A percentile compares a stretch with the other conserved stretches of the same genome.
These are phyloP conservation scores for Eucalyptus sp. DNA, from an alignment of 345 rosid species.

Conservation along the genomic window DNA sequence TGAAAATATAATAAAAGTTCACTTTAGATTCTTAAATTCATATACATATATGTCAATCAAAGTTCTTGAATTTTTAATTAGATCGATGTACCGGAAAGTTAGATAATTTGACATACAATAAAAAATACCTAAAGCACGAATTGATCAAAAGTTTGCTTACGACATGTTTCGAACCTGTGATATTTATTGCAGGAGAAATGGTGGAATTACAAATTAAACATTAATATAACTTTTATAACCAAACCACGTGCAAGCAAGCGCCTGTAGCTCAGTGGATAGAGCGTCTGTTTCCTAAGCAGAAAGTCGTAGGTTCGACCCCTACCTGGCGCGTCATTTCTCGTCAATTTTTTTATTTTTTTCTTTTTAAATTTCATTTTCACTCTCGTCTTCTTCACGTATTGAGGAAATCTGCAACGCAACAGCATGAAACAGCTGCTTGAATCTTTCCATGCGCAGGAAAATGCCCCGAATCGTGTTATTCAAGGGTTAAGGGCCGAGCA, in stretches of 20 bases:
- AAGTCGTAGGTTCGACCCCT: conserved; percentile 96
- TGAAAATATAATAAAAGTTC: background rate
- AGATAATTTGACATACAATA: background rate
- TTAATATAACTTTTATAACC: fast-evolving
- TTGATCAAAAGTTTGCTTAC: background rate
- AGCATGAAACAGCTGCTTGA: background rate
- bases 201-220: fast-evolving
- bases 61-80: background rate
- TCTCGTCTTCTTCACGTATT: background rate
- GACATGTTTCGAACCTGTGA: background rate
- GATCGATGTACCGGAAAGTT: background rate
- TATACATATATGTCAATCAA: background rate
- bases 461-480: background rate
- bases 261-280: conserved; percentile 99
- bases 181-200: too few relatives aligned
- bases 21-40: background rate
- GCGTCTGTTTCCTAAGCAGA: conserved; percentile 99
- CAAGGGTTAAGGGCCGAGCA: background rate
- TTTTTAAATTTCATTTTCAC: background rate
- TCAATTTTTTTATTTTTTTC: background rate
- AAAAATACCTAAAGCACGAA: background rate
- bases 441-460: background rate
- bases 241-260: background rate
- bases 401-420: background rate
- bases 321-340: conserved; percentile 43